These are phyloP conservation scores for Xylaria castorea DNA, from an alignment of 495 filamentous ascomycete genomes.

Conservation along the genomic window DNA sequence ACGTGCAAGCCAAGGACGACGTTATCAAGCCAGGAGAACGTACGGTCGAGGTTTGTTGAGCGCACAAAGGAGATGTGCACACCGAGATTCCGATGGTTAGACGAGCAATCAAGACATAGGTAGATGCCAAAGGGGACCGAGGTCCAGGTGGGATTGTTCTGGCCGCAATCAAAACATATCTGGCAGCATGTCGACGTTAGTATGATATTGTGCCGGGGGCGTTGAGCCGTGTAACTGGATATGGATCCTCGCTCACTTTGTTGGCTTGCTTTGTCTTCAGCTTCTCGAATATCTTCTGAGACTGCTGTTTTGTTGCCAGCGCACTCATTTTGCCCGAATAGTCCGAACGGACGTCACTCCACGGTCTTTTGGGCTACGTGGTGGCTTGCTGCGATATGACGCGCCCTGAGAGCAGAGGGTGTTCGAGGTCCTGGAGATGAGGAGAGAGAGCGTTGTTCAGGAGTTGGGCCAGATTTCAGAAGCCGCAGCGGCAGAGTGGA, in stretches of 20 bases:
- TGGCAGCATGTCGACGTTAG: constrained; percentile 48
- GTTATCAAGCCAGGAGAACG: constrained; percentile 42
- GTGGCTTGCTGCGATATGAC: constrained; percentile 30
- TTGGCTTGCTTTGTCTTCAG: constrained; percentile 91
- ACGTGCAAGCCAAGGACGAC: not conserved
- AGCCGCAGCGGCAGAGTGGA: constrained; percentile 4
- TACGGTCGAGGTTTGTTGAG: constrained; percentile 98
- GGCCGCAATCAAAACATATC: constrained; percentile 97
- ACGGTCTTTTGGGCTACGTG: not conserved
- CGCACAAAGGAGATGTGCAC: constrained; percentile 98
- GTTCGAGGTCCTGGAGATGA: not conserved
- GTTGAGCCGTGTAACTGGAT: not conserved
- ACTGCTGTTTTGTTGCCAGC: constrained; percentile 88
- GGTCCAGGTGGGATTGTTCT: constrained; percentile 98
- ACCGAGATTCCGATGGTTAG: constrained; percentile 88
- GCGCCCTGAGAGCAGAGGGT: not conserved
- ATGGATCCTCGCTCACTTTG: constrained; percentile 66
- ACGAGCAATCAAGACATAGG: constrained; percentile 95
- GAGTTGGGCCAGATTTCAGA: constrained; percentile 46
- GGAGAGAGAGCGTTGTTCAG: constrained; percentile 19
- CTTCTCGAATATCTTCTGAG: constrained; percentile 98
- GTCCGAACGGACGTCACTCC: constrained; percentile 30
- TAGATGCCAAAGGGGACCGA: constrained; percentile 98
- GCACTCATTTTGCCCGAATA: constrained; percentile 68
- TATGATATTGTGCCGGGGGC: not conserved